A percentile compares a stretch with the other conserved stretches of the same genome.
These are phyloP conservation scores for Aureobasidium leucospermi DNA, from an alignment of 2,329 filamentous ascomycete species.

Conservation along the genomic window DNA sequence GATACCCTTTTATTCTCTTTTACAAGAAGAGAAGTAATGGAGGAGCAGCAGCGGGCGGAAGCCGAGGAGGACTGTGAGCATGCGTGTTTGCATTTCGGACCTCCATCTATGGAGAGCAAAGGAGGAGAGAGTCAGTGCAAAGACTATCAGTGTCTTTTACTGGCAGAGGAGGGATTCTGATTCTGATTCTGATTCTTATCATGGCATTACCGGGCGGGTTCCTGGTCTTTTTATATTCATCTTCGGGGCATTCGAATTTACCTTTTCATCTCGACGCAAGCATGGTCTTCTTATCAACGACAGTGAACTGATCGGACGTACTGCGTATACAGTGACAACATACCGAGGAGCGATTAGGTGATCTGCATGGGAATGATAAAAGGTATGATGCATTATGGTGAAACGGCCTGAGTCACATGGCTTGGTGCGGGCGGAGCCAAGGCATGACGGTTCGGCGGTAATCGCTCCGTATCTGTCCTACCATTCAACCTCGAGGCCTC, in stretches of 20 bases:
- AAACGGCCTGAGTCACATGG: constrained; percentile 8
- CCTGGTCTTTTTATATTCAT: constrained; percentile 8
- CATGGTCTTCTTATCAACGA: neutral
- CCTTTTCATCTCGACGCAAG: neutral
- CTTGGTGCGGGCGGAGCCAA: neutral
- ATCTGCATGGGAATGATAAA: neutral
- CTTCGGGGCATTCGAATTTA: neutral
- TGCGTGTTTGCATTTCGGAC: neutral
- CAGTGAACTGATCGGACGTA: too few relatives aligned
- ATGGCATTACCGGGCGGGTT: constrained; percentile 9
- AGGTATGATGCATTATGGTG: neutral
- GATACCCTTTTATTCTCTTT: constrained; percentile 11
- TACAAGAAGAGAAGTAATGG: constrained; percentile 1
- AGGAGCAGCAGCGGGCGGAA: neutral
- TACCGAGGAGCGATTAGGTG: neutral
- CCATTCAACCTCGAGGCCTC: neutral
- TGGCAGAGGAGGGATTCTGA: neutral
- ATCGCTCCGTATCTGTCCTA: constrained; percentile 6
- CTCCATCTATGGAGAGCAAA: neutral
- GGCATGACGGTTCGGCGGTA: neutral
- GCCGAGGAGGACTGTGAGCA: neutral
- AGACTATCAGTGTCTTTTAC: neutral
- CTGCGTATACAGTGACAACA: neutral
- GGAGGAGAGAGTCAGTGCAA: neutral
- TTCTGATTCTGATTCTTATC: neutral